A percentile compares a stretch with the other conserved stretches of the same genome.
phyloP scores from a whole-genome alignment of 2,329 filamentous ascomycete genomes.

The Neofusicoccum sp. region DNA sequence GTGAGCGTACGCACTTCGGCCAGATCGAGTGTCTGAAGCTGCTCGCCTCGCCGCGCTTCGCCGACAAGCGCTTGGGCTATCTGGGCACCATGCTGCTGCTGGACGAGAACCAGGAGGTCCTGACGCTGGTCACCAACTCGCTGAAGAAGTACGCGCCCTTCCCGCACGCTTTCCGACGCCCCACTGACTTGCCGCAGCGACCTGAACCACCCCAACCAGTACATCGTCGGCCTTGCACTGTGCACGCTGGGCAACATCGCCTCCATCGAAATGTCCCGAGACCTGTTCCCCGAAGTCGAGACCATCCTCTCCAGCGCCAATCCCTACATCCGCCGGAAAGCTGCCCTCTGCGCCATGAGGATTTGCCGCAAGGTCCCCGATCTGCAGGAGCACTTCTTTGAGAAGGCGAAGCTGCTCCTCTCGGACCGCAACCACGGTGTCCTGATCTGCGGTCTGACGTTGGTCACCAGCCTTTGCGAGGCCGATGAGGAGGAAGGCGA shows the following conservation, averaged over 20 bases:
- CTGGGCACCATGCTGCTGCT: constrained; percentile 93
- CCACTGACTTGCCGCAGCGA: constrained; percentile 63
- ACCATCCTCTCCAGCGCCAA: constrained; percentile 88
- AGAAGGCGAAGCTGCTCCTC: constrained; percentile 86
- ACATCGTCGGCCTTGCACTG: constrained; percentile 93
- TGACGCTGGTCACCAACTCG: constrained; percentile 97
- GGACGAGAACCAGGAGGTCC: constrained; percentile 97
- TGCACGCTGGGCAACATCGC: constrained; percentile 98
- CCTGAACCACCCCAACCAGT: constrained; percentile 95
- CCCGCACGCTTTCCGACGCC: background rate
- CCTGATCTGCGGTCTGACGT: constrained; percentile 84
- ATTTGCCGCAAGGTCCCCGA: constrained; percentile 98
- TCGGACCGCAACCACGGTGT: constrained; percentile 96
- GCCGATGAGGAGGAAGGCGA: constrained; percentile 90
- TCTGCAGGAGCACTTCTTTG: constrained; percentile 93
- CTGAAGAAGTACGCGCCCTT: constrained; percentile 79
- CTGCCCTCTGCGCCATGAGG: constrained; percentile 97
- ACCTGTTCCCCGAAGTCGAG: constrained; percentile 95
- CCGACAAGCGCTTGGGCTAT: constrained; percentile 95
- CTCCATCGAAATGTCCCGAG: constrained; percentile 96
- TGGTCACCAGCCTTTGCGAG: constrained; percentile 91
- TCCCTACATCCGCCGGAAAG: constrained; percentile 97
- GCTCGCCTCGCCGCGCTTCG: constrained; percentile 93
- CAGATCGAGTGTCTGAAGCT: constrained; percentile 99
- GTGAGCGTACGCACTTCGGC: constrained; percentile 96